Base-by-base conservation (phyloP, 2,329 filamentous ascomycete species). In the Cladobotryum mycophilum region DNA sequence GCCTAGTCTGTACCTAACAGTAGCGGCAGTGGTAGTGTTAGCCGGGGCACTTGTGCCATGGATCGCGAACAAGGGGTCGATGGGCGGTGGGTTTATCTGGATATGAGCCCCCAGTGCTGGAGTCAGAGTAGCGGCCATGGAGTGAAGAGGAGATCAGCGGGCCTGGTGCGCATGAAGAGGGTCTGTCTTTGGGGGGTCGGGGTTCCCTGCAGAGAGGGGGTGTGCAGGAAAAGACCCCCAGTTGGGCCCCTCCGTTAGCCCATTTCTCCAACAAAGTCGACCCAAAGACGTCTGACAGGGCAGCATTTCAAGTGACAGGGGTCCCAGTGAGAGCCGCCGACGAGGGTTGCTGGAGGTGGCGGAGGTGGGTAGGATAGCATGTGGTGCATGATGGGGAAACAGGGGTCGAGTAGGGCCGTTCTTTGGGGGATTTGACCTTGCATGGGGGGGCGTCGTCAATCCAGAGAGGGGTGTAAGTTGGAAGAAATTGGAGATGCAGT, bases 321-420 rank as follows among this genome's bases (percentile, higher is more conserved):
- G 33, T 33, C 5, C 46, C 38, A 20, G 51, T 47, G 47, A 46
- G 51, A 53, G 47, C 47, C 43, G 51, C 51, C 41, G 51, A 51
- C 48, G 37, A 41, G 43, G 44, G 49, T 38, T 20, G 44, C 13
- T 14, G 41, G 33, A 9, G 30, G 44, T 36, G 17, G 30, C 30
- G 30, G 34, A 36, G 42, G 25, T 15, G 42, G 50, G 46, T 48
- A 35, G 42, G 36, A 45, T 42, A 42, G 47, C 42, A 49, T 49
- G 47, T 49, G 47, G 47, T 53, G 47, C 47, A 53, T 53, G 51
- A 49, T 53, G 51, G 51, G 51, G 51, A 49, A 53, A 46, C 51
- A 53, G 51, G 51, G 51, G 51, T 25, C 20, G 42, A 49, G 49
- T 53, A 53, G 51, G 51, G 47, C 47, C 47, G 47, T 53, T 53